Conservation (phyloP, 2,329 filamentous ascomycete species). For the Eutypella sp. region DNA sequence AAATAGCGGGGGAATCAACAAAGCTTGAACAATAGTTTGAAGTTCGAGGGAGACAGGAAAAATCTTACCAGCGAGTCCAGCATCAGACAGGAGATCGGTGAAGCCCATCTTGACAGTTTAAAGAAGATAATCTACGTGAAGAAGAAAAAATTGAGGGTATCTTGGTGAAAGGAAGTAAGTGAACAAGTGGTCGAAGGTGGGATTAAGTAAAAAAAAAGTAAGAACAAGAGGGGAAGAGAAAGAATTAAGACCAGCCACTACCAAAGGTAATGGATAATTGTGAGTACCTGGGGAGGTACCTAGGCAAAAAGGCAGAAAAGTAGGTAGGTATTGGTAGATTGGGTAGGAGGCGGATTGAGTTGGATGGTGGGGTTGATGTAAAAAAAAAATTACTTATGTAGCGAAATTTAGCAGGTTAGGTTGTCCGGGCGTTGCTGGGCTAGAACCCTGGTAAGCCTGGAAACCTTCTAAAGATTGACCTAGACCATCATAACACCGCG, state of each 20-base stretch:
- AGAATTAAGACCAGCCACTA: background rate
- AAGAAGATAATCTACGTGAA: constrained; percentile 13
- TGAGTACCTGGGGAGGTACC: too few species aligned
- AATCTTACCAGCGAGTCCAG: constrained; percentile 47
- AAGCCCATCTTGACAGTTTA: constrained; percentile 49
- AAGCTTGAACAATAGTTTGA: too few species aligned
- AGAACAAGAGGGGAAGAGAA: constrained; percentile 5
- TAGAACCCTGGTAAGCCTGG: background rate
- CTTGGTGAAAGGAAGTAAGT: constrained; percentile 20
- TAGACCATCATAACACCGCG: too few species aligned
- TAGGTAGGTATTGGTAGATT: too few species aligned
- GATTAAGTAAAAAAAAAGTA: constrained; percentile 22
- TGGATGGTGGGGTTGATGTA: background rate
- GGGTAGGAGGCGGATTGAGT: background rate
- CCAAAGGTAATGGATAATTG: too few species aligned
- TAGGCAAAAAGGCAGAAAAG: too few species aligned
- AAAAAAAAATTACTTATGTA: too few species aligned
- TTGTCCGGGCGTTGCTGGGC: background rate
- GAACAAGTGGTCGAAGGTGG: too few species aligned
- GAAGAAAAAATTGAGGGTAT: constrained; percentile 21
- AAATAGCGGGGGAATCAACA: constrained; percentile 2
- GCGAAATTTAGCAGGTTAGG: background rate
- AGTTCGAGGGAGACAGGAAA: constrained; percentile 1
- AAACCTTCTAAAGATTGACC: too few species aligned
- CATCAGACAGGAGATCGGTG: constrained; percentile 52